Base-by-base conservation (phyloP, 2,329 filamentous ascomycete species). In the Cadophora sp. region DNA sequence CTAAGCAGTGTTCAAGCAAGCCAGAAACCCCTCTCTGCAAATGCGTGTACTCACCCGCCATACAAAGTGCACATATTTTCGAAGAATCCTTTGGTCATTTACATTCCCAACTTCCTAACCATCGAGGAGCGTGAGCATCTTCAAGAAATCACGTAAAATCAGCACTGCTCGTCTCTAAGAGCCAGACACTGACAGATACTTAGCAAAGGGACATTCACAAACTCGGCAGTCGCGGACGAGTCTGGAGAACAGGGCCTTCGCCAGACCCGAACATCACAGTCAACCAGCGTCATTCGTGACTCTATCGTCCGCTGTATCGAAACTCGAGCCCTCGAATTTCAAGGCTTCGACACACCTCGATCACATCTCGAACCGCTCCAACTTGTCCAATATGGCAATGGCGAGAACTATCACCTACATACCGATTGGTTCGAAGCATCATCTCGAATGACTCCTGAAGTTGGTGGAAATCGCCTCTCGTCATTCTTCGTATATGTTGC, bases 401-500 rank as follows among this genome's bases (percentile, higher is more conserved):
- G 85, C 2, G 86, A 86, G 3, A 85, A 87, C 73, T 89, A 88
- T 75, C 78, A 79, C 4, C 81, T 86, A 64, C 86, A 89, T 73
- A 89, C 85, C 73, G 87, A 89, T 77, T 88, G 85, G 85, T 78
- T 78, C 27, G 59, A 64, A 1, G 37, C 66, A 4, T 50, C 69
- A 0, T 61, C 68, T 8, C 61, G 61, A 12, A 63, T 43, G 40
- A 65, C 62, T 7, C 40, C 70, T 19, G 64, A 66, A 26, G 56
- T 69, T 11, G 71, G 72, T 14, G 71, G 72, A 31, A 73, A 75
- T 56, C 69, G 73, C n/a, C 51, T 69, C 7, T 85, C 82, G 61
- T 86, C 82, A 6, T 89, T 89, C 74, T 89, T 89, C 84, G 87
- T 87, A 0, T 89, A 88, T 73, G 72, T 89, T 0, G 76, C 78